A percentile compares a stretch with the other conserved stretches of the same genome.
Conservation (phyloP, 2,329 filamentous ascomycete species). For the Aspergillus cejpii region DNA sequence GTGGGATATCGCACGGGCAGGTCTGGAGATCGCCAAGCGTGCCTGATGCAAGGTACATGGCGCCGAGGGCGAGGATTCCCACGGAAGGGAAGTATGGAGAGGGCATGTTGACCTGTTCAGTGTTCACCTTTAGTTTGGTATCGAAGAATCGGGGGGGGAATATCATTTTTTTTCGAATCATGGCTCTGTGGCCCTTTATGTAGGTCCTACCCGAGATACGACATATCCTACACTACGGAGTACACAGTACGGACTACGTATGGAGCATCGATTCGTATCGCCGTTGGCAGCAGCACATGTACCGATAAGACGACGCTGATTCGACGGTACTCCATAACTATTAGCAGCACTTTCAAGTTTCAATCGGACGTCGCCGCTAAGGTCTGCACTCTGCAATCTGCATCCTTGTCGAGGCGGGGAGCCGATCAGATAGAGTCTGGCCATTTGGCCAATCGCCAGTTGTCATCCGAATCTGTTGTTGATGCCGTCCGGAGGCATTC, state of each 20-base stretch:
- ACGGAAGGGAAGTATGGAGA: constrained; percentile 11
- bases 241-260: constrained; percentile 1
- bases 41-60: constrained; percentile 16
- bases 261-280: not conserved
- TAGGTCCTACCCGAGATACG: not conserved
- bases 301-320: constrained; percentile 24
- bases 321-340: constrained; percentile 18
- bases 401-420: constrained; percentile 2
- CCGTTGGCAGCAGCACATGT: constrained; percentile 24
- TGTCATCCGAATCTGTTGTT: constrained; percentile 2
- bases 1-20: constrained; percentile 34
- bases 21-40: constrained; percentile 21
- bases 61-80: constrained; percentile 22
- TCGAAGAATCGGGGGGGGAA: not conserved
- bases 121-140: too few relatives aligned
- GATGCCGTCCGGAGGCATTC: constrained; percentile 10
- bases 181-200: not conserved
- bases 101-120: constrained; percentile 13
- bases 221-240: not conserved
- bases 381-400: constrained; percentile 3
- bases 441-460: constrained; percentile 15
- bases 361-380: constrained; percentile 9
- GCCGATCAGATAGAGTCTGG: not conserved
- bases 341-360: constrained; percentile 4
- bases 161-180: too few relatives aligned